Base-by-base conservation (phyloP, 1,139 yeast species). In the Debaryomyces singareniensis region DNA sequence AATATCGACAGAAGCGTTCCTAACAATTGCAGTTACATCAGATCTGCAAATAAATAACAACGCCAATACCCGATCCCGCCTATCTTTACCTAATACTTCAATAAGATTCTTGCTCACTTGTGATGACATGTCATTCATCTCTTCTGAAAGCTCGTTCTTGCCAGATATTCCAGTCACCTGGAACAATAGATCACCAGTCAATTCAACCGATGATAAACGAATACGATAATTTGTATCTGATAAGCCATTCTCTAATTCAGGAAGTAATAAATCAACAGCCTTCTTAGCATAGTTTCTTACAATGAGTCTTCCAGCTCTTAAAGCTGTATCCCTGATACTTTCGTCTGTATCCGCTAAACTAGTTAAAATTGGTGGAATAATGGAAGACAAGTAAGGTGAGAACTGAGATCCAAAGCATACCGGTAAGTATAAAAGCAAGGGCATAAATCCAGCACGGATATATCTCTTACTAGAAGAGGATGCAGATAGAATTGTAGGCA, bases 151-250 rank as follows among this genome's bases (percentile, higher is more conserved):
- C 44, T 76, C 89, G 49, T 67, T 74, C 53, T 66, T 76, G 40
- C 80, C 78, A 28, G 83, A 73, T 42, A 89, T 79, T 56, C 98
- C 98, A 28, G 96, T 83, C 44, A 91, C 81, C 64, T 91, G 95
- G 78, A 84, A 89, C 44, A 93, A 68, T 49, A 93, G 68, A 46
- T 93, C 98, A 43, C 98, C 98, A n/a, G 96, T 81, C 45, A 93
- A 83, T 58, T 89, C 96, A 31, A 91, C 94, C 22, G 96, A 87
- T 2, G 96, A 83, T 38, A 89, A 68, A 57, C 99, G 78, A 50
- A 93, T 91, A 53, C 97, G 78, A 59, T 85, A 76, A 47, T 78
- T 83, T 39, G 70, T 62, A 54, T 87, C 95, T 30, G 89, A 76
- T 53, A 93, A 67, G 28, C 98, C 99, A 35, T 69, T 69, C 56